These are phyloP conservation scores for Syzygium jambos DNA, from an alignment of 345 rosid species.

Conservation along the genomic window DNA sequence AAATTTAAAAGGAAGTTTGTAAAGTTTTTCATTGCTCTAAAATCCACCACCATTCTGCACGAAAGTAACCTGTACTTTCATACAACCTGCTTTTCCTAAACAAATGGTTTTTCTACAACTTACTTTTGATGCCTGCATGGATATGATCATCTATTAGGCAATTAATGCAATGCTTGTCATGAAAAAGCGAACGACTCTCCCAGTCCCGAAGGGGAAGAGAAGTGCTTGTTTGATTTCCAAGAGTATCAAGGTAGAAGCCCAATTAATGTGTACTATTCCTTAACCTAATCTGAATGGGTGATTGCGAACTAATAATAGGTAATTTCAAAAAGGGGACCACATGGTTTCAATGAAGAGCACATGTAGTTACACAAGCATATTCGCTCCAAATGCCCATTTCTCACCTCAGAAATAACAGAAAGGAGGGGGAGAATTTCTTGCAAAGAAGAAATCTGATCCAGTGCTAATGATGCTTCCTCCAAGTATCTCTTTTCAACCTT, in stretches of 20 bases:
- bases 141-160: background rate
- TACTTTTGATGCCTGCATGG: background rate
- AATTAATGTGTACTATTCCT: background rate
- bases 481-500: slow-evolving; percentile 16
- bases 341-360: background rate
- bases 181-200: background rate
- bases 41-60: background rate
- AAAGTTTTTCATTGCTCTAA: background rate
- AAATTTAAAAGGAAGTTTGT: background rate
- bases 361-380: background rate
- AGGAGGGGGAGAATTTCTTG: slow-evolving; percentile 60
- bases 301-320: background rate
- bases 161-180: background rate
- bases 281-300: background rate
- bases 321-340: background rate
- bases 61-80: background rate
- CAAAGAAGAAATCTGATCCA: slow-evolving; percentile 43
- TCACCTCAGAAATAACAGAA: slow-evolving; percentile 72
- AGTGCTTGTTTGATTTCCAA: background rate
- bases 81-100: background rate
- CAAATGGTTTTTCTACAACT: background rate
- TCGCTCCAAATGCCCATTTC: background rate
- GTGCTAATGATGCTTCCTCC: slow-evolving; percentile 27
- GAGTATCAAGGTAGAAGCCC: background rate
- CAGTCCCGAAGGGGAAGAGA: background rate